These are phyloP conservation scores for Lichenothelia convexa DNA, from an alignment of 495 filamentous ascomycete species.

Conservation along the genomic window DNA sequence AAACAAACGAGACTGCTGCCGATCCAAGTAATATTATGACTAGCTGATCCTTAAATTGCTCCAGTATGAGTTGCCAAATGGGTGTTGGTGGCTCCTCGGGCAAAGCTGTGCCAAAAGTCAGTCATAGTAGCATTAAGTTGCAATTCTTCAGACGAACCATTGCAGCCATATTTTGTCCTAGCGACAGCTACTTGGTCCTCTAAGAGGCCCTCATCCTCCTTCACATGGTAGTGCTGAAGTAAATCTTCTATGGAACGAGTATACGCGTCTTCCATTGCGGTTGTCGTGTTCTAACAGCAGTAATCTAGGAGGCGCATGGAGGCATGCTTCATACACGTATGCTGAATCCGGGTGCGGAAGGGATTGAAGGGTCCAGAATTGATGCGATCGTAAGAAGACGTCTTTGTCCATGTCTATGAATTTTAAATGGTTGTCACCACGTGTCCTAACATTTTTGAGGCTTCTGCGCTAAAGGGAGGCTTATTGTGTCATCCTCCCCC, in stretches of 20 bases:
- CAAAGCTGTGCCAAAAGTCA: slow-evolving; percentile 39
- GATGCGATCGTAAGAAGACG: too few species aligned
- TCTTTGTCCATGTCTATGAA: too few species aligned
- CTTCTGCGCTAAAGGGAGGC: too few species aligned
- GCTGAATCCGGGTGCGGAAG: too few species aligned
- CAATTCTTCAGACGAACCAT: slow-evolving; percentile 10
- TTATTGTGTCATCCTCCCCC: too few species aligned
- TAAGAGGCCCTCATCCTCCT: slow-evolving; percentile 10
- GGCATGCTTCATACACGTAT: too few species aligned
- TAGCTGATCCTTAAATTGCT: slow-evolving; percentile 98
- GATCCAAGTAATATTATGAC: slow-evolving; percentile 90
- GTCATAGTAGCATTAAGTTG: slow-evolving; percentile 8
- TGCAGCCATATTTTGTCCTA: slow-evolving; percentile 11
- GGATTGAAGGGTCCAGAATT: too few species aligned
- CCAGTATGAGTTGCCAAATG: slow-evolving; percentile 85
- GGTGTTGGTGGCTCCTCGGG: slow-evolving; percentile 96
- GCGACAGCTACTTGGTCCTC: slow-evolving; percentile 1
- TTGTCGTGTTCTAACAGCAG: too few species aligned
- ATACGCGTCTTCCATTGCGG: slow-evolving; percentile 16
- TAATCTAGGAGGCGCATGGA: too few species aligned
- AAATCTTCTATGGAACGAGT: slow-evolving; percentile 9
- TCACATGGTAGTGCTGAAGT: slow-evolving; percentile 12
- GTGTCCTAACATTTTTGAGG: too few species aligned
- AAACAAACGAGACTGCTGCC: slow-evolving; percentile 81
- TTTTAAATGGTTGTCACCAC: too few species aligned